phyloP scores from a whole-genome alignment of 257 asterid species.

The Solanum piurae region DNA sequence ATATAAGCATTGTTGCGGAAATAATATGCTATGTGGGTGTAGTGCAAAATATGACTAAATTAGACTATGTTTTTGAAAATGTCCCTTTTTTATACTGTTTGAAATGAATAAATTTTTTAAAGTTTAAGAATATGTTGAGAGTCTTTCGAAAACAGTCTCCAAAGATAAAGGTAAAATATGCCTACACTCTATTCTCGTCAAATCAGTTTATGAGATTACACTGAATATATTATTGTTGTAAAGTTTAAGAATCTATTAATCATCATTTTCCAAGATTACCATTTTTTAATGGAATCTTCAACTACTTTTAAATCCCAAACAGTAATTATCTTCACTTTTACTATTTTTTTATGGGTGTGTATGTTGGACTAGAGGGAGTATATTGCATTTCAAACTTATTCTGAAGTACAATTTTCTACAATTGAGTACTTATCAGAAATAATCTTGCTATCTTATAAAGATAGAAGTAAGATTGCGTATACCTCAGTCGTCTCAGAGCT shows the following conservation, averaged over 20 bases:
- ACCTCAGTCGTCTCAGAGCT: too few relatives aligned
- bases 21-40: background rate
- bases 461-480: too few relatives aligned
- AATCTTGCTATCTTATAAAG: background rate
- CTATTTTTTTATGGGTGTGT: background rate
- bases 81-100: background rate
- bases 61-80: background rate
- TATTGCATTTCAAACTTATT: background rate
- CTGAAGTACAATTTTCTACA: too few relatives aligned
- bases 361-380: background rate
- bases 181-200: rapidly evolving
- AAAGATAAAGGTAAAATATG: background rate
- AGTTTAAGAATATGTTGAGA: background rate
- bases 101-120: background rate
- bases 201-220: background rate
- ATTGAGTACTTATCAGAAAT: too few relatives aligned
- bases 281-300: background rate
- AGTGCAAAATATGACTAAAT: background rate
- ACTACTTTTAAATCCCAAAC: background rate
- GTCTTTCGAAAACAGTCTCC: background rate
- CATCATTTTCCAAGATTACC: background rate
- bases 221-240: background rate
- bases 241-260: background rate
- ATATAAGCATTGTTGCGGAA: background rate
- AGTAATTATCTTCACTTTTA: background rate